Percentiles rank a stretch among this genome's conserved stretches.
Conservation (phyloP, 139 green algal species). For the Haematococcus lacustris region DNA sequence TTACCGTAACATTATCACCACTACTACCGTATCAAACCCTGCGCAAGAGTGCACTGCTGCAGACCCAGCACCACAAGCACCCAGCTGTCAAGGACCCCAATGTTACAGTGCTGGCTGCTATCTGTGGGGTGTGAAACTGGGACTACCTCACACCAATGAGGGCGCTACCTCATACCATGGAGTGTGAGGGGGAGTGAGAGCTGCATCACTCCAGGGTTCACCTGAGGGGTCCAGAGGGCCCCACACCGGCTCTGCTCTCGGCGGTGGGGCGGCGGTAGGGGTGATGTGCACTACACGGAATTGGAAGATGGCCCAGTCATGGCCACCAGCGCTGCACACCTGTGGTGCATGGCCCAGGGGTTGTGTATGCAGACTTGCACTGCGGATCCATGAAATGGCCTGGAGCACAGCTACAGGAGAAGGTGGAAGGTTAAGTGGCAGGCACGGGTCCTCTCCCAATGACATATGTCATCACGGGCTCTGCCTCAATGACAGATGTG, state of each 20-base stretch:
- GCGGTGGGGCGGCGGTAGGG: constrained; percentile 1
- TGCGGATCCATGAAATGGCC: neutral
- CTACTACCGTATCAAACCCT: neutral
- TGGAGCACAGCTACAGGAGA: no score
- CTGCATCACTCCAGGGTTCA: neutral
- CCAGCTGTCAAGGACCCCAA: neutral
- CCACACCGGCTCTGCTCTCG: constrained; percentile 38
- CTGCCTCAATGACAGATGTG: no score
- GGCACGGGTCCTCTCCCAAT: neutral
- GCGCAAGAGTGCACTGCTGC: neutral
- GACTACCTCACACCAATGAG: neutral
- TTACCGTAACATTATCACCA: neutral
- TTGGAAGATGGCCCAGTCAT: constrained; percentile 63
- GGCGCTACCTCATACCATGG: neutral
- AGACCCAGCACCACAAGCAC: neutral
- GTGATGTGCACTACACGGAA: constrained; percentile 33
- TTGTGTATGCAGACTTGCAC: neutral
- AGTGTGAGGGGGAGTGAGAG: neutral
- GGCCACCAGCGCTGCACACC: constrained; percentile 40
- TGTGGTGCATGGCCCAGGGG: no score
- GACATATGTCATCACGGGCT: no score
- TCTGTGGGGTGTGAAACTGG: neutral
- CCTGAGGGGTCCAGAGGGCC: constrained; percentile 37
- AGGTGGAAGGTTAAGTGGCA: no score
- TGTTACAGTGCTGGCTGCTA: neutral